These are phyloP conservation scores for Sarcodon sp. DNA, from an alignment of 768 basidiomycete genomes.

Conservation along the genomic window DNA sequence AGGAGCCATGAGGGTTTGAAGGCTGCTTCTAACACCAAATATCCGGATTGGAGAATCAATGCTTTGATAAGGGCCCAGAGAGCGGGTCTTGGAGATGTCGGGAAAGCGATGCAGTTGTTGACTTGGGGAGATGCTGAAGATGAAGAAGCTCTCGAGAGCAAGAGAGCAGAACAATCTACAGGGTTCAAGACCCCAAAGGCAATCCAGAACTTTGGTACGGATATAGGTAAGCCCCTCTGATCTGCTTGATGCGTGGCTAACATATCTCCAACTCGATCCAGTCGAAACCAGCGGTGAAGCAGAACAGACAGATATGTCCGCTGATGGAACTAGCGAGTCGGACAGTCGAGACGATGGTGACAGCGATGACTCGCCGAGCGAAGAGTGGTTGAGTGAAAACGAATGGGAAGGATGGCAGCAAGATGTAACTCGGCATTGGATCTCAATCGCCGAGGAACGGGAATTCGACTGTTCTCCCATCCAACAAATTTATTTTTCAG, in stretches of 20 bases:
- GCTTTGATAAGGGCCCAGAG: conserved; percentile 37
- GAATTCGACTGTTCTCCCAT: conserved; percentile 1
- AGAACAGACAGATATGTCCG: conserved; percentile 1
- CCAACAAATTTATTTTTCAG: conserved; percentile 12
- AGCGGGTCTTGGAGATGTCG: conserved; percentile 46
- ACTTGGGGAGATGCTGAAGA: conserved; percentile 9
- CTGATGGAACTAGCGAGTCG: conserved; percentile 9
- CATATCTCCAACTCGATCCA: background rate
- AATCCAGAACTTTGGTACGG: conserved; percentile 2
- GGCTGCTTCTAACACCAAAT: conserved; percentile 23
- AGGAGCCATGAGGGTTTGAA: background rate
- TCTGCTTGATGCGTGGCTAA: background rate
- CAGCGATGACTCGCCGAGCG: conserved; percentile 1
- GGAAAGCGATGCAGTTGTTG: conserved; percentile 34
- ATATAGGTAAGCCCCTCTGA: background rate
- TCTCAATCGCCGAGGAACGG: too few species aligned
- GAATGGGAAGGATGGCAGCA: conserved; percentile 62
- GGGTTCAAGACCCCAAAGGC: conserved; percentile 7
- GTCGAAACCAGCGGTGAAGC: conserved; percentile 1
- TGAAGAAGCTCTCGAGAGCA: conserved; percentile 8
- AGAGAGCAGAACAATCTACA: conserved; percentile 11
- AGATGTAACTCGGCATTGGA: conserved; percentile 32
- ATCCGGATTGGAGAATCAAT: conserved; percentile 54
- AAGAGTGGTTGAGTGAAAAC: conserved; percentile 30
- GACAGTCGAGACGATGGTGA: conserved; percentile 25